A percentile compares a stretch with the other conserved stretches of the same genome.
Evolutionary conservation across 345 rosid genomes (phyloP).

Genomic region (Moricandia arvensis): DNA sequence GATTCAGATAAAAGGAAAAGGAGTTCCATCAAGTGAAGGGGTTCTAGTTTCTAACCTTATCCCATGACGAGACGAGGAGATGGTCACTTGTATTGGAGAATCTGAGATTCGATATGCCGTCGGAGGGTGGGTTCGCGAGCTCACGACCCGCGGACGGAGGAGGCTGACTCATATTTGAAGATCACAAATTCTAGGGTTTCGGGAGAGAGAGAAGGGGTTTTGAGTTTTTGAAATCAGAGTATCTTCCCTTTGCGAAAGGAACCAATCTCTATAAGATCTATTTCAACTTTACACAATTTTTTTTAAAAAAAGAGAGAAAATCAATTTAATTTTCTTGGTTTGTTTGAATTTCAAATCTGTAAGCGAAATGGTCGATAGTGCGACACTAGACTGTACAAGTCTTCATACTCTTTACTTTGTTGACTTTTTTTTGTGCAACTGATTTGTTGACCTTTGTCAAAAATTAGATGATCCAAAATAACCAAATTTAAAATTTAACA

Average conservation of each 20-base stretch:
- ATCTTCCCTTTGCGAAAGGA: not conserved
- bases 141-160: constrained; percentile 77
- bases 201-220: not conserved
- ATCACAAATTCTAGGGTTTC: constrained; percentile 28
- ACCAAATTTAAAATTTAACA: too few species aligned
- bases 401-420: too few species aligned
- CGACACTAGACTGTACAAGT: too few species aligned
- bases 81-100: constrained; percentile 95
- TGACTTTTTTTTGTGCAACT: too few species aligned
- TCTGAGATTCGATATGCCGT: constrained; percentile 94
- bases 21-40: not conserved
- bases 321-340: not conserved
- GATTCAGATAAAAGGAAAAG: not conserved
- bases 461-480: too few species aligned
- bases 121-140: constrained; percentile 78
- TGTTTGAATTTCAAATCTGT: not conserved
- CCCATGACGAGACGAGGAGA: constrained; percentile 99
- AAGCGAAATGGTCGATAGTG: too few species aligned
- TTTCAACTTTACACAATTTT: not conserved
- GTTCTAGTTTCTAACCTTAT: constrained; percentile 55
- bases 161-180: constrained; percentile 41
- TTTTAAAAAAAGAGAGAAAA: not conserved
- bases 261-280: constrained; percentile 2
- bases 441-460: too few species aligned
- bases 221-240: constrained; percentile 19